phyloP scores from a whole-genome alignment of 352 stramenopile genomes.

The Plasmopara muralis region DNA sequence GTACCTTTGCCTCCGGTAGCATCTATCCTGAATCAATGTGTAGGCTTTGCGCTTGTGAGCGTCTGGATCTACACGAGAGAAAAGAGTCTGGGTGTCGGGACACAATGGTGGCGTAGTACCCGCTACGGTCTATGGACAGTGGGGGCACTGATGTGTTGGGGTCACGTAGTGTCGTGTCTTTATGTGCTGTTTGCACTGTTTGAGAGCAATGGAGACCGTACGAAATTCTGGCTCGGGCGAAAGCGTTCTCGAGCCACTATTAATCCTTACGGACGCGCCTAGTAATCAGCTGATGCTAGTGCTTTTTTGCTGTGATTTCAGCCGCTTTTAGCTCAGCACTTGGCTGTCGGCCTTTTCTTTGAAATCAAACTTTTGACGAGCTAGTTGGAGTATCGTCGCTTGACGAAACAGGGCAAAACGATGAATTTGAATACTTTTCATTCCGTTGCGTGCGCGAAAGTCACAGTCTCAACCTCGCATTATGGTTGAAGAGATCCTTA shows the following conservation, averaged over 20 bases:
- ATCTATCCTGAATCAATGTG: constrained; percentile 40
- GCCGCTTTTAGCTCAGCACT: constrained; percentile 2
- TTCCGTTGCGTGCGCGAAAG: too few relatives aligned
- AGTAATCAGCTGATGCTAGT: constrained; percentile 1
- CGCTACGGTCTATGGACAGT: constrained; percentile 25
- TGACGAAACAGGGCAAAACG: too few relatives aligned
- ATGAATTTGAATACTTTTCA: too few relatives aligned
- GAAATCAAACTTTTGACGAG: too few relatives aligned
- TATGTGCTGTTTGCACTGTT: constrained; percentile 71
- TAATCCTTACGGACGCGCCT: constrained; percentile 16
- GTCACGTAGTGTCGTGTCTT: constrained; percentile 50
- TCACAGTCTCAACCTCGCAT: too few relatives aligned
- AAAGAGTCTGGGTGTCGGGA: constrained; percentile 16
- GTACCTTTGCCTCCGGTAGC: constrained; percentile 21
- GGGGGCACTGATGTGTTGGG: constrained; percentile 32
- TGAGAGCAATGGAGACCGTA: constrained; percentile 56
- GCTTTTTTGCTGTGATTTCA: neutral
- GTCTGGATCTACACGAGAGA: constrained; percentile 56
- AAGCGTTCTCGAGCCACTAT: constrained; percentile 13
- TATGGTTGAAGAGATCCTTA: too few relatives aligned
- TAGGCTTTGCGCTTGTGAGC: constrained; percentile 34
- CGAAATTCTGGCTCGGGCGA: constrained; percentile 64
- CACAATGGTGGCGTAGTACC: constrained; percentile 8
- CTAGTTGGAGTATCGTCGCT: too few relatives aligned
- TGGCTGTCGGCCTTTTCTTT: too few relatives aligned